Base-by-base conservation (phyloP, 495 filamentous ascomycete species). In the Hypomontagnella submonticulosa region DNA sequence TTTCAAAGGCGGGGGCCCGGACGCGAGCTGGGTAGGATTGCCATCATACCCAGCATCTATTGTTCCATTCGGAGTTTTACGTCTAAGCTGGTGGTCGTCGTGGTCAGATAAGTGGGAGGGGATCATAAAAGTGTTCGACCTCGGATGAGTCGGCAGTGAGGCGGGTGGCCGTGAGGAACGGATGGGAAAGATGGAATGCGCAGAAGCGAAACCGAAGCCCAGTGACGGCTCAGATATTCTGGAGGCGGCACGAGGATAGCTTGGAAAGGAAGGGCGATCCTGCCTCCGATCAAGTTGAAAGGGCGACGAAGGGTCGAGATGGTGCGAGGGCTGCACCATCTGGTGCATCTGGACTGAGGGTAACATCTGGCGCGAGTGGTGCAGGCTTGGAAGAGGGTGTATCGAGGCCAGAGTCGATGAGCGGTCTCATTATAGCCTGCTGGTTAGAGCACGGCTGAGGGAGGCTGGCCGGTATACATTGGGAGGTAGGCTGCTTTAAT, bases 31-130 rank as follows among this genome's bases (percentile, higher is more conserved):
- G 23, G 87, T 81, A 1, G 88, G 85, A 5, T 90, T 92, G 9
- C 92, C 94, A 84, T 98, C 94, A 71, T 99, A 99, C 11, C 92
- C 94, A 56, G 91, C 93, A 51, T 92, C 90, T 54, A 99, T 84
- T 15, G 93, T 97, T 18, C 95, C 95, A 67, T 89, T 96, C 8
- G 95, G 95, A 7, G 95, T 98, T 73, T 99, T 99, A 46, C 95
- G 87, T 62, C 95, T 85, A 38, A 99, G 81, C 53, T 92, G 89
- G 76, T 98, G 88, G 76, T 97, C 93, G 13, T 74, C 67, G 67
- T 74, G 67, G 1, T 81, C 80, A 33, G 73, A 67, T 23, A 69
- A 63, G 67, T 75, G 75, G 65, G 76, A 53, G 56, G 72, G 73
- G 37, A 73, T 50, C 40, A 63, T 61, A 23, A 69, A 69, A 32